A percentile compares a stretch with the other conserved stretches of the same genome.
Evolutionary conservation across 129 eudicot genomes (phyloP).

Genomic region (Chrysanthemum seticuspe): DNA sequence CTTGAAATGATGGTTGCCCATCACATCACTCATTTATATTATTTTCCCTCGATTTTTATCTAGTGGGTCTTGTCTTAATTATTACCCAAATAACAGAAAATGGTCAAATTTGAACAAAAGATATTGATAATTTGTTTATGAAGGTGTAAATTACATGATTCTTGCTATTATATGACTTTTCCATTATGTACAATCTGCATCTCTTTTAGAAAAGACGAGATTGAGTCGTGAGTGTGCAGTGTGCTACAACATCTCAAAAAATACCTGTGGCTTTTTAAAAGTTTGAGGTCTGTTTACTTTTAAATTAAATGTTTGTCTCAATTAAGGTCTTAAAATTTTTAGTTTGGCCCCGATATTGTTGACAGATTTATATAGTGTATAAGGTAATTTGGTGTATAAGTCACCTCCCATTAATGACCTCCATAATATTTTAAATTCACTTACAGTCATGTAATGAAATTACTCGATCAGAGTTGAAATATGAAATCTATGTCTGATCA

Average conservation of each 20-base stretch:
- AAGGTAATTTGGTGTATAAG: too few species aligned
- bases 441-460: background rate
- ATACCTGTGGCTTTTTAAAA: background rate
- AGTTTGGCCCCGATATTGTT: too few species aligned
- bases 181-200: too few species aligned
- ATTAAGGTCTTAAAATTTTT: too few species aligned
- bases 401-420: too few species aligned
- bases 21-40: background rate
- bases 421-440: too few species aligned
- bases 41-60: background rate
- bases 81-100: constrained; percentile 7
- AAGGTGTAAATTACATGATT: background rate
- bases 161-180: background rate
- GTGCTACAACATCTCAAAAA: constrained; percentile 23
- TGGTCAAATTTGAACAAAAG: background rate
- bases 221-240: background rate
- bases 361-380: too few species aligned
- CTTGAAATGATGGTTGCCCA: constrained; percentile 29
- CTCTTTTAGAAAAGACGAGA: too few species aligned
- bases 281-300: background rate
- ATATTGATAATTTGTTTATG: background rate
- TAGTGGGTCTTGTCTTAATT: constrained; percentile 5
- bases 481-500: background rate
- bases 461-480: background rate
- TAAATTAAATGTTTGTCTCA: too few species aligned